phyloP scores from a whole-genome alignment of 2,329 filamentous ascomycete genomes.

The Colletotrichum lupini region DNA sequence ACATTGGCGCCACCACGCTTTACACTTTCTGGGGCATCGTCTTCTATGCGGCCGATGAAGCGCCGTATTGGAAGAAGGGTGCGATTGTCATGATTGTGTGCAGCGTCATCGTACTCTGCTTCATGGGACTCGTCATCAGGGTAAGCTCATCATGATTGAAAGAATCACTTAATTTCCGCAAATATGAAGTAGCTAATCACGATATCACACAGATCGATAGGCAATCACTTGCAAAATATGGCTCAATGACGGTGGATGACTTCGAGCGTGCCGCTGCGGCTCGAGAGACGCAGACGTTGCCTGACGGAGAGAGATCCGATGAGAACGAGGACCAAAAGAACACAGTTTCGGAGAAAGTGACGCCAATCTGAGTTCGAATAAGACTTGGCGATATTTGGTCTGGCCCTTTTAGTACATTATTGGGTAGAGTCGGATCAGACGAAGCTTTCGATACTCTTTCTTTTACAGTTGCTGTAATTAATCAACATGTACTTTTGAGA shows the following conservation, averaged over 20 bases:
- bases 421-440: too few relatives aligned
- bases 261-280: neutral
- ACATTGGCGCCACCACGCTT: conserved; percentile 48
- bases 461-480: too few relatives aligned
- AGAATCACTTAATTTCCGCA: neutral
- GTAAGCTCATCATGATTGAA: neutral
- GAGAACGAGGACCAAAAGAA: neutral
- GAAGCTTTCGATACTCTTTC: too few relatives aligned
- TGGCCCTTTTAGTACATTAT: too few relatives aligned
- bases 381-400: neutral
- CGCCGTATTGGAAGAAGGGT: conserved; percentile 50
- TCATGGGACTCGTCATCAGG: conserved; percentile 33
- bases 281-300: neutral
- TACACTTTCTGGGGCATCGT: conserved; percentile 53
- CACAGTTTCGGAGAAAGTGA: neutral
- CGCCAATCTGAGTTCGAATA: neutral
- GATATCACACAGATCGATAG: neutral
- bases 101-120: conserved; percentile 26
- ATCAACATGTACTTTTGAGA: too few relatives aligned
- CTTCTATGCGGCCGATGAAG: conserved; percentile 48
- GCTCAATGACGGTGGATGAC: neutral
- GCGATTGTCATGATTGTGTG: conserved; percentile 47
- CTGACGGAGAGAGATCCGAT: neutral
- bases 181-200: neutral
- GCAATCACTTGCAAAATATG: conserved; percentile 5